A percentile compares a stretch with the other conserved stretches of the same genome.
Evolutionary conservation across 192 early-diverging fungal species (phyloP).

Genomic region (Gaertneriomyces sp.): DNA sequence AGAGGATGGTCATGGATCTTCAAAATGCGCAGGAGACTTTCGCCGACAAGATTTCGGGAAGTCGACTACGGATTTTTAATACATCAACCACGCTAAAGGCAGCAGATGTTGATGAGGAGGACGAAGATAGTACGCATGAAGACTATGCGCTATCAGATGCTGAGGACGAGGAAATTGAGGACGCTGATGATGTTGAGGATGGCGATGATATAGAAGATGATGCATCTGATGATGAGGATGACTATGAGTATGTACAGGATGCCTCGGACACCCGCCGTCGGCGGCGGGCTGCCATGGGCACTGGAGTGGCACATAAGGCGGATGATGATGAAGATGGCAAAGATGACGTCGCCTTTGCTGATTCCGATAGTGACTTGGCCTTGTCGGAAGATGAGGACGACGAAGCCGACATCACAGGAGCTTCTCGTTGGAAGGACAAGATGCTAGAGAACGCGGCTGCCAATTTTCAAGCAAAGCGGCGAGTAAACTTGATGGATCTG

Average conservation of each 20-base stretch:
- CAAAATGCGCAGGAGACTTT: conserved; percentile 79
- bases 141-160: conserved; percentile 36
- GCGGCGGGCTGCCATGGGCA: conserved; percentile 43
- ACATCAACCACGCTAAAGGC: conserved; percentile 56
- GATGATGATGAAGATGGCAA: conserved; percentile 32
- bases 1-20: conserved; percentile 88
- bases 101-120: conserved; percentile 41
- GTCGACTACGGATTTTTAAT: conserved; percentile 67
- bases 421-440: conserved; percentile 67
- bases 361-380: conserved; percentile 69
- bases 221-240: conserved; percentile 44
- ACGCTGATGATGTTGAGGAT: conserved; percentile 29
- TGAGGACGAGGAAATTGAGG: conserved; percentile 41
- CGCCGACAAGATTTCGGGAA: conserved; percentile 63
- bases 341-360: conserved; percentile 41
- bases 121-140: conserved; percentile 33
- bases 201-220: conserved; percentile 46
- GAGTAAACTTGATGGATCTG: conserved; percentile 82
- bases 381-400: conserved; percentile 37
- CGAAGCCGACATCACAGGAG: conserved; percentile 42
- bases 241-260: conserved; percentile 36
- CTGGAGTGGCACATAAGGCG: conserved; percentile 48
- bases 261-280: conserved; percentile 27
- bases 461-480: conserved; percentile 49
- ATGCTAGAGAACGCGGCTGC: conserved; percentile 60